Base-by-base conservation (phyloP, 75 land plant genomes). In the Azolla pinnata region DNA sequence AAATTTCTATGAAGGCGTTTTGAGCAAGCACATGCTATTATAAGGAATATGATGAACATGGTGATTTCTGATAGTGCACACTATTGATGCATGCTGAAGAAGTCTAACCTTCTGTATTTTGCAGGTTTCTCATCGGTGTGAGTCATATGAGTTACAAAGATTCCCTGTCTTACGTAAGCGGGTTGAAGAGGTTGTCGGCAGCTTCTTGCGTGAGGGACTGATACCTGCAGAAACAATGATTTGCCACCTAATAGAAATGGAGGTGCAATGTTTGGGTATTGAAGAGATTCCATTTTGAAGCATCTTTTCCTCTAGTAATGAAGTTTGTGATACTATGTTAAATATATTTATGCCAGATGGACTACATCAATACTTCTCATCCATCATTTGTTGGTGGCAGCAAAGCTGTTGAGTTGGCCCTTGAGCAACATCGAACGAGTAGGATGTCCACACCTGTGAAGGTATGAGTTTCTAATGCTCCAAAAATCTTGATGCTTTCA, bases 351-450 rank as follows among this genome's bases (percentile, higher is more conserved):
- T 42, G n/a, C n/a, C 63, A 93, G 96, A 93, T 89, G 98, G 96
- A 93, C 66, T 93, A 88, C 55, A 93, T 93, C 71, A 93, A 93
- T 51, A 93, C 98, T 62, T 88, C 98, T 31, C 98, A 93, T 51
- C 90, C 98, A 55, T 76, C 73, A 42, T 93, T 93, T 59, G 66
- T 93, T 72, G 98, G 96, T 51, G 98, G 98, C 28, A 93, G 85
- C 53, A 88, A 81, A 66, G 98, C 98, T 54, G 81, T 89, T 4
- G 96, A 93, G 56, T 16, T 61, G 44, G 98, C 98, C 8, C 44
- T 48, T 51, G 90, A 89, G 55, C 77, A 83, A 42, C 60, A 81
- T 28, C 92, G 81, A 54, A 57, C 82, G 20, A 63, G 83, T 52
- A 74, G 67, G 62, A 27, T 67, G 20, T 32, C 82, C 44, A 53